A percentile compares a stretch with the other conserved stretches of the same genome.
These are phyloP conservation scores for Epichloe typhina DNA, from an alignment of 2,329 filamentous ascomycete species.

Conservation along the genomic window DNA sequence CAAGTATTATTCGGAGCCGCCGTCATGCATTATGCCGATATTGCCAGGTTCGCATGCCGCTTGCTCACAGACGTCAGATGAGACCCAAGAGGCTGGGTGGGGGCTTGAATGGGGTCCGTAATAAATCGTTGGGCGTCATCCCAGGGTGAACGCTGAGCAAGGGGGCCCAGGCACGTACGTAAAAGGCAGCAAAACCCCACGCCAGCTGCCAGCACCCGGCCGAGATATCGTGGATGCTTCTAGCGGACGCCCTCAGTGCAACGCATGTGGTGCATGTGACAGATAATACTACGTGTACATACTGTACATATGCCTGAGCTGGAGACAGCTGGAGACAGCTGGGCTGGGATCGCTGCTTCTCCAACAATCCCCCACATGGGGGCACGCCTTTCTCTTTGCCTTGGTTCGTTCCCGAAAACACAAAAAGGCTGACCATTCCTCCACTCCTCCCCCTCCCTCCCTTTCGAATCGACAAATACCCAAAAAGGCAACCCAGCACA, in stretches of 20 bases:
- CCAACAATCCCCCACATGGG: background rate
- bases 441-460: background rate
- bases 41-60: background rate
- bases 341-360: background rate
- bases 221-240: background rate
- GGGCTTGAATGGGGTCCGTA: no score
- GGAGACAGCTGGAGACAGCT: background rate
- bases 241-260: background rate
- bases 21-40: background rate
- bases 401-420: background rate
- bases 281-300: background rate
- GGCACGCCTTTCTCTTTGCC: no score
- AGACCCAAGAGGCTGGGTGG: background rate
- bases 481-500: background rate
- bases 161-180: background rate
- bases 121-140: no score
- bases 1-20: background rate
- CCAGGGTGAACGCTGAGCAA: background rate
- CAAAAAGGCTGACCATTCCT: background rate
- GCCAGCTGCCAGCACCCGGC: background rate
- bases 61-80: background rate
- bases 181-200: background rate
- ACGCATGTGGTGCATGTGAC: slow-evolving; percentile 3
- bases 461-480: background rate
- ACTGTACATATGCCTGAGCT: background rate